These are phyloP conservation scores for Cryptococcus depauperatus DNA, from an alignment of 1,284 basidiomycete genomes.

Conservation along the genomic window DNA sequence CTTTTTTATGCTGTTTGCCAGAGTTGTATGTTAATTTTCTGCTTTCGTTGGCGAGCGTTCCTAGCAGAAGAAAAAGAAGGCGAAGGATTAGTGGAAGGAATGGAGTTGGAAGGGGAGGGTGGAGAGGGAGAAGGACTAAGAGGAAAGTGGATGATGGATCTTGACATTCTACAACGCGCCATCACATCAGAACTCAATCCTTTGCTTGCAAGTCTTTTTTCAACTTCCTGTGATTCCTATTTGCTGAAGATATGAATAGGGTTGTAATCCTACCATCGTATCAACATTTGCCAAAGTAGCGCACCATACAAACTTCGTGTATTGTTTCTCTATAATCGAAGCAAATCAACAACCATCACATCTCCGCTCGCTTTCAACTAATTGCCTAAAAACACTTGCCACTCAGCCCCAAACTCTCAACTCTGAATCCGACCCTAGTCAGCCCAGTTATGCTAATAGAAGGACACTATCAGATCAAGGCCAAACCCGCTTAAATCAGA, in stretches of 20 bases:
- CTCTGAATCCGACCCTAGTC: constrained; percentile 5
- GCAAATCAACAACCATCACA: constrained; percentile 53
- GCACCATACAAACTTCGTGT: constrained; percentile 82
- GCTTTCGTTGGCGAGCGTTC: constrained; percentile 78
- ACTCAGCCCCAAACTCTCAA: not conserved
- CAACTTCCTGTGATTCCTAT: not conserved
- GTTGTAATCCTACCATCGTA: constrained; percentile 84
- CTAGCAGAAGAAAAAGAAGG: constrained; percentile 15
- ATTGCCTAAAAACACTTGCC: constrained; percentile 8
- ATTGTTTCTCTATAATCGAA: constrained; percentile 90
- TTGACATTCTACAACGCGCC: constrained; percentile 71
- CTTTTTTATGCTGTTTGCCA: constrained; percentile 92
- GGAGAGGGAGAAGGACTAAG: constrained; percentile 20
- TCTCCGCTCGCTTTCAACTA: constrained; percentile 18
- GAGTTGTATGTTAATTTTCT: constrained; percentile 93
- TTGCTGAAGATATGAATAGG: constrained; percentile 44
- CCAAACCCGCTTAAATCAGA: too few relatives aligned
- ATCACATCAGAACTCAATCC: constrained; percentile 83
- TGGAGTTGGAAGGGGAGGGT: constrained; percentile 45
- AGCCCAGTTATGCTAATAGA: too few relatives aligned
- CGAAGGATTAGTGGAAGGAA: constrained; percentile 56
- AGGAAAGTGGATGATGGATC: constrained; percentile 72
- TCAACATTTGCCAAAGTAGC: constrained; percentile 91
- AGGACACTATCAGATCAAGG: too few relatives aligned
- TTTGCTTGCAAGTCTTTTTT: constrained; percentile 61